Evolutionary conservation across 768 basidiomycete species (phyloP).

Genomic region (Pulveroboletus sp.): DNA sequence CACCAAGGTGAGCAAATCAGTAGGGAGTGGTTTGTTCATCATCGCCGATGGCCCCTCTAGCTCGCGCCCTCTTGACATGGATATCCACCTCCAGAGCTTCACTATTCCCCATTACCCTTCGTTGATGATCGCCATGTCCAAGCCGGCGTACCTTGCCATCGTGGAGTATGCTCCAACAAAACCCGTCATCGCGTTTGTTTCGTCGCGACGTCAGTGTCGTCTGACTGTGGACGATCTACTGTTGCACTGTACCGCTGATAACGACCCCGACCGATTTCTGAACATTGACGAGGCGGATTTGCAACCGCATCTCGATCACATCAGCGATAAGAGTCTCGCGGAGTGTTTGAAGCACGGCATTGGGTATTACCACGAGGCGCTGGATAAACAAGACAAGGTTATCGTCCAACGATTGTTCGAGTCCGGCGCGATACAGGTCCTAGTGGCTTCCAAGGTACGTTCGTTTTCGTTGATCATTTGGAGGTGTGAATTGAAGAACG

Average conservation of each 20-base stretch:
- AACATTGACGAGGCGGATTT: conserved; percentile 82
- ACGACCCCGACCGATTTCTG: conserved; percentile 79
- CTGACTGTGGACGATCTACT: conserved; percentile 89
- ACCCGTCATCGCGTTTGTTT: conserved; percentile 90
- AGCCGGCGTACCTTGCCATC: conserved; percentile 92
- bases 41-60: conserved; percentile 35
- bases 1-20: conserved; percentile 59
- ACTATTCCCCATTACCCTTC: conserved; percentile 97
- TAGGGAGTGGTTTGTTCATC: background rate
- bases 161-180: conserved; percentile 80
- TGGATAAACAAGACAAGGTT: conserved; percentile 86
- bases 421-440: conserved; percentile 89
- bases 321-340: conserved; percentile 67
- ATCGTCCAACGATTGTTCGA: conserved; percentile 92
- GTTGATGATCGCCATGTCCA: conserved; percentile 98
- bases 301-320: conserved; percentile 81
- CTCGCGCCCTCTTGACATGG: conserved; percentile 95
- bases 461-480: background rate
- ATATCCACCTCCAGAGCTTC: conserved; percentile 95
- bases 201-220: conserved; percentile 90
- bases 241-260: conserved; percentile 83
- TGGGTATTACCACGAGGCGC: conserved; percentile 93
- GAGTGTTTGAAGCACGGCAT: conserved; percentile 88
- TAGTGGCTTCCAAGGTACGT: conserved; percentile 87
- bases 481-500: background rate